Conservation (phyloP, 371 early-diverging fungal species). For the Lichtheimia hyalospora region DNA sequence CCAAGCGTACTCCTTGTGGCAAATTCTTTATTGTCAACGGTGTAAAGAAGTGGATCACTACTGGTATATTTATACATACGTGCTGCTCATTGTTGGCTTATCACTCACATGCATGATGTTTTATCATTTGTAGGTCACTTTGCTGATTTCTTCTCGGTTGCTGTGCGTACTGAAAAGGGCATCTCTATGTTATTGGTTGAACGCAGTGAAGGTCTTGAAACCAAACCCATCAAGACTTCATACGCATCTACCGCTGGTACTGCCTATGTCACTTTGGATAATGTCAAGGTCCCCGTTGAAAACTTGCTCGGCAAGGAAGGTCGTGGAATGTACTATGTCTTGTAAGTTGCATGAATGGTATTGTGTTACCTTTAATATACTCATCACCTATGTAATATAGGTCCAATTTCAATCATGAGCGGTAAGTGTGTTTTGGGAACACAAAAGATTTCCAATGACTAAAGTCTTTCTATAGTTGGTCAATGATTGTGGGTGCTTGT, state of each 20-base stretch:
- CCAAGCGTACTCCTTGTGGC: slow-evolving; percentile 70
- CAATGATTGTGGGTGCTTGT: slow-evolving; percentile 23
- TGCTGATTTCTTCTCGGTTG: slow-evolving; percentile 67
- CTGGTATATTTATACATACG: slow-evolving; percentile 47
- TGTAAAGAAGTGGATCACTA: slow-evolving; percentile 81
- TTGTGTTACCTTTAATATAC: not conserved
- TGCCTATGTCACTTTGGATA: slow-evolving; percentile 49
- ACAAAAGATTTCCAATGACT: too few species aligned
- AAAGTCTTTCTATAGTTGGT: slow-evolving; percentile 7
- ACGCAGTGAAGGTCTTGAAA: slow-evolving; percentile 53
- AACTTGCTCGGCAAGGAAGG: slow-evolving; percentile 88
- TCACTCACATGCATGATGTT: not conserved
- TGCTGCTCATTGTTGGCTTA: too few species aligned
- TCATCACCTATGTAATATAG: not conserved
- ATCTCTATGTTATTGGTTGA: slow-evolving; percentile 67
- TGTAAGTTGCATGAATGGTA: not conserved
- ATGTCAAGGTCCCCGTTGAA: slow-evolving; percentile 73
- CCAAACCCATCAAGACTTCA: slow-evolving; percentile 64
- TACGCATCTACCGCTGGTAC: slow-evolving; percentile 62
- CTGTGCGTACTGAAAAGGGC: slow-evolving; percentile 63
- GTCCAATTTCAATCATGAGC: slow-evolving; percentile 78
- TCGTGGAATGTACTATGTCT: slow-evolving; percentile 62
- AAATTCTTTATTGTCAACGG: slow-evolving; percentile 72
- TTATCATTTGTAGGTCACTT: slow-evolving; percentile 12
- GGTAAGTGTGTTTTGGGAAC: slow-evolving; percentile 10